Percentiles rank a stretch among this genome's conserved stretches.
These are phyloP conservation scores for Trichoderma sp. DNA, from an alignment of 2,329 filamentous ascomycete genomes.

Conservation along the genomic window DNA sequence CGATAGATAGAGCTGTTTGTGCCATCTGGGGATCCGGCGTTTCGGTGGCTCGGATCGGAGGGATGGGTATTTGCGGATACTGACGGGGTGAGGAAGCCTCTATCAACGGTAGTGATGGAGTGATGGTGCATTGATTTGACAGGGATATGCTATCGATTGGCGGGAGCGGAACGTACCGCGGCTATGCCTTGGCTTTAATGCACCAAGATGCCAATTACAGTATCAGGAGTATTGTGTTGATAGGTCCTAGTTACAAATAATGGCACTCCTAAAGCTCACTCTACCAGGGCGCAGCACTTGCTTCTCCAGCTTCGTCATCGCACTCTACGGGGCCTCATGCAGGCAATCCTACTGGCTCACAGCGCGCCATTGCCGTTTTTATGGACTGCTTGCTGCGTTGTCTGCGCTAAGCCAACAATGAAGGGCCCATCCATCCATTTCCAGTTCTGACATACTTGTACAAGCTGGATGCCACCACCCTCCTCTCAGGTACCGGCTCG, in stretches of 20 bases:
- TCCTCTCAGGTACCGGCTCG: not conserved
- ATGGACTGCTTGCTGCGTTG: not conserved
- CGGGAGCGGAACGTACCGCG: not conserved
- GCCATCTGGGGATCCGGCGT: constrained; percentile 5
- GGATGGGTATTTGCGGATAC: not conserved
- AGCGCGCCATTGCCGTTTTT: not conserved
- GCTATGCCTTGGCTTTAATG: not conserved
- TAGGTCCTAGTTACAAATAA: not conserved
- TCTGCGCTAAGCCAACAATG: not conserved
- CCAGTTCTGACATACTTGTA: not conserved
- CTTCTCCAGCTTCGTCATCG: not conserved
- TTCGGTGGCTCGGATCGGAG: constrained; percentile 18
- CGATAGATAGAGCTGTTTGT: not conserved
- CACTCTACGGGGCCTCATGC: not conserved
- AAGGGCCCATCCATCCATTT: not conserved
- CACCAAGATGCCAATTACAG: not conserved
- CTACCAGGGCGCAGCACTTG: not conserved
- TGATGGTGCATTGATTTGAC: not conserved
- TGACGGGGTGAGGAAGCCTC: not conserved
- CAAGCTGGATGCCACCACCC: not conserved
- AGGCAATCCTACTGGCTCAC: not conserved
- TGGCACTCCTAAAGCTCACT: too few species aligned
- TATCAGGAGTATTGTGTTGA: not conserved
- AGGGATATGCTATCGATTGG: not conserved
- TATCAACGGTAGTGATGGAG: not conserved